Evolutionary conservation across 2,329 filamentous ascomycete species (phyloP).

Genomic region (Rosellinia necatrix): DNA sequence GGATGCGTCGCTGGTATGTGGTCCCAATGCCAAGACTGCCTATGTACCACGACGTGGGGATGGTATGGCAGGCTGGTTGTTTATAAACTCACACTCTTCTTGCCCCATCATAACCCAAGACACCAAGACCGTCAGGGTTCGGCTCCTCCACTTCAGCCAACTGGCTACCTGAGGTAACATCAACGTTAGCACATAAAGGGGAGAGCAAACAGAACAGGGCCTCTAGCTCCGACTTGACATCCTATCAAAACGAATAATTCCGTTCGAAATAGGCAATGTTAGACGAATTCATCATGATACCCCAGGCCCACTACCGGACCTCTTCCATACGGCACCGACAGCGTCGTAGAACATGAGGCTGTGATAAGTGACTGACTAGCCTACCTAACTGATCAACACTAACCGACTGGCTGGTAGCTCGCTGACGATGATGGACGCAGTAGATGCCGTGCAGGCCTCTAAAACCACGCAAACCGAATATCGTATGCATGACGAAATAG

Average conservation of each 20-base stretch:
- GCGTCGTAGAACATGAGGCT: slow-evolving; percentile 3
- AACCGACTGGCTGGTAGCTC: too few relatives aligned
- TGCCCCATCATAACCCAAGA: slow-evolving; percentile 11
- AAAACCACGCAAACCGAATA: not conserved
- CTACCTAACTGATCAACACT: too few relatives aligned
- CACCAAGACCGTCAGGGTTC: too few relatives aligned
- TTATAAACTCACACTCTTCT: not conserved
- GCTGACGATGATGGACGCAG: not conserved
- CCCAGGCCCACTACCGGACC: not conserved
- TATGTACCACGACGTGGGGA: slow-evolving; percentile 11
- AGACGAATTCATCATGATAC: slow-evolving; percentile 19
- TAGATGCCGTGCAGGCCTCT: not conserved
- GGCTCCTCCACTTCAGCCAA: slow-evolving; percentile 15
- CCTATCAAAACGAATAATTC: slow-evolving; percentile 20
- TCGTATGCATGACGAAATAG: slow-evolving; percentile 2
- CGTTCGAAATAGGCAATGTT: slow-evolving; percentile 23
- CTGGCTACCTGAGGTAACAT: slow-evolving; percentile 12
- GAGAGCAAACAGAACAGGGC: slow-evolving; percentile 4
- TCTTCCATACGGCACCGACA: slow-evolving; percentile 5
- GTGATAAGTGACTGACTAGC: not conserved
- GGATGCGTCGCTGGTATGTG: slow-evolving; percentile 20
- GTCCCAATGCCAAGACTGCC: slow-evolving; percentile 7
- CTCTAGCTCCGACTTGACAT: not conserved
- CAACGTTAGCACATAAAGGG: not conserved
- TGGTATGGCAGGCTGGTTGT: not conserved